Conservation (phyloP, 139 green algal species). For the Trebouxia sp. region DNA sequence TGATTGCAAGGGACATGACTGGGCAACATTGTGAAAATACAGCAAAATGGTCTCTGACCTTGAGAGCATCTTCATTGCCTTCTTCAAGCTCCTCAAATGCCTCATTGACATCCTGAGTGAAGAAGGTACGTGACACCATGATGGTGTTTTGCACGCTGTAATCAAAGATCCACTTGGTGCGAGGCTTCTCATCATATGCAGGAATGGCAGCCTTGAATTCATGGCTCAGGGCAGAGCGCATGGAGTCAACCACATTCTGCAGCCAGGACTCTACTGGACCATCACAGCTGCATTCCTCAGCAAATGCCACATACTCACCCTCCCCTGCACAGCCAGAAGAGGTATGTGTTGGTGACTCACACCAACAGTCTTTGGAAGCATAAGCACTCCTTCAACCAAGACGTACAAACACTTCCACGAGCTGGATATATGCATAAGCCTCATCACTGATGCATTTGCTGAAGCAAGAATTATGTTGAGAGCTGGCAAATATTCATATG, state of each 20-base stretch:
- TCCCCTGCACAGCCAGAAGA: conserved; percentile 46
- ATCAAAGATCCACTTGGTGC: conserved; percentile 85
- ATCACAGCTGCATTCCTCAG: conserved; percentile 67
- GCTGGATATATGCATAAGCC: too few species aligned
- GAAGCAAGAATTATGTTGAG: too few species aligned
- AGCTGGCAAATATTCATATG: too few species aligned
- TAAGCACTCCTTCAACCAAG: too few species aligned
- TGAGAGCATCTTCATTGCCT: conserved; percentile 91
- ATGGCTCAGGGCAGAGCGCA: conserved; percentile 68
- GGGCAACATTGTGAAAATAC: too few species aligned
- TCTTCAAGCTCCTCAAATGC: conserved; percentile 93
- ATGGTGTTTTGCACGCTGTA: conserved; percentile 86
- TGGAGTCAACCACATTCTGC: conserved; percentile 81
- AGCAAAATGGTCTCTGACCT: conserved; percentile 43
- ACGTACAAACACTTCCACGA: too few species aligned
- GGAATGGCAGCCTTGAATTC: conserved; percentile 81
- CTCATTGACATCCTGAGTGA: conserved; percentile 85
- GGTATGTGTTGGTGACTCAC: too few species aligned
- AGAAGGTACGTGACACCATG: conserved; percentile 86
- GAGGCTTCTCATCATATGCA: conserved; percentile 86
- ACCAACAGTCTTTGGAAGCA: background rate
- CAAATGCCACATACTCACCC: conserved; percentile 86
- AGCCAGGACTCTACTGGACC: conserved; percentile 82
- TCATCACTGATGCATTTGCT: too few species aligned
- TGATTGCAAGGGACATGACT: too few species aligned